Base-by-base conservation (phyloP, 345 rosid species). In the Kernera saxatilis region DNA sequence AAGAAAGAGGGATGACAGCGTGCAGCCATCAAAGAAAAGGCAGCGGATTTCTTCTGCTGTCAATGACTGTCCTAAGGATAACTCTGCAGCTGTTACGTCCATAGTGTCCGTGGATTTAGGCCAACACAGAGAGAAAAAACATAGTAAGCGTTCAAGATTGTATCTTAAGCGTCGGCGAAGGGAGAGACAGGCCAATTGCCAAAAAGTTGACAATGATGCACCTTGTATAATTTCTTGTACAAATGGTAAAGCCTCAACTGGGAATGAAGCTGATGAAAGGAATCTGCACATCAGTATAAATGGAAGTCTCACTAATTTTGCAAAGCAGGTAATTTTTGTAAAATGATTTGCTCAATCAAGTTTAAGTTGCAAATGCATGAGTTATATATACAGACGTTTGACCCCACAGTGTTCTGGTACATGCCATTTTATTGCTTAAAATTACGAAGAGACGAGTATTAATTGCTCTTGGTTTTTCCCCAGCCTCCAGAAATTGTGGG, bases 161-260 rank as follows among this genome's bases (percentile, higher is more conserved):
- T 75, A 75, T 56, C 75, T 75, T 54, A 75, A 75, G 60, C 75
- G 70, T 12, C 64, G 79, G 30, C 57, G 22, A 45, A 75, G 32
- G 70, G 65, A 62, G 79, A 62, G 44, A 30, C 32, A 17, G 46
- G 23, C 15, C 74, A 37, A 45, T 27, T 36, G 9, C 36, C 58
- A 15, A 35, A 75, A 36, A 2, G 45, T 61, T 52, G 49, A 44
- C 15, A n/a, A 3, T 60, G 64, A 68, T 35, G 25, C 65, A 18
- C 74, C 49, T 60, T 61, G 58, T 61, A 17, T 68, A 33, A 60
- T 58, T 53, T 51, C 58, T 61, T 18, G 70, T 53, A 35, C 50
- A n/a, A 61, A 33, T 52, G 74, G 53, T 33, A 55, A 37, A 19
- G 25, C 60, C 58, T 69, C 65, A 21, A 62, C 44, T 53, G 59